These are phyloP conservation scores for Fistulina hepatica DNA, from an alignment of 1,284 basidiomycete genomes.

Conservation along the genomic window DNA sequence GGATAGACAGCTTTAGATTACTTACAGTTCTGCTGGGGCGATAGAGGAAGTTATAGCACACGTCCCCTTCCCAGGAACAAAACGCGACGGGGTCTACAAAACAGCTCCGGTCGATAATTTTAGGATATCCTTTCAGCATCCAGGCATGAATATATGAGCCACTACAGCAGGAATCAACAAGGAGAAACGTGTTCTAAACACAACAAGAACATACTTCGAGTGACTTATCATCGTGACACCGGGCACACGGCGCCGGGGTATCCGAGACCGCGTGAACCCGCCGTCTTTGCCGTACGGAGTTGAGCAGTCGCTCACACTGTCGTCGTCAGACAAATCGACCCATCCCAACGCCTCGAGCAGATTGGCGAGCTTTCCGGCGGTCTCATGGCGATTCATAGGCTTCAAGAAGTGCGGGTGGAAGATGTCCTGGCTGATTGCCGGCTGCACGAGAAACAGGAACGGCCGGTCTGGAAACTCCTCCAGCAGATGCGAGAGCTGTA, in stretches of 20 bases:
- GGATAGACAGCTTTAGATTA: constrained; percentile 2
- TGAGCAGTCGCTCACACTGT: no score
- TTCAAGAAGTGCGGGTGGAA: constrained; percentile 64
- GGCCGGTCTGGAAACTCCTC: constrained; percentile 56
- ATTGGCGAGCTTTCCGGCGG: constrained; percentile 44
- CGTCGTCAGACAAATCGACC: constrained; percentile 26
- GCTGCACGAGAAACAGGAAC: constrained; percentile 70
- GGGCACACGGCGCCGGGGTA: constrained; percentile 18
- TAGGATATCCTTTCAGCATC: constrained; percentile 71
- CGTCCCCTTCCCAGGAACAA: constrained; percentile 86
- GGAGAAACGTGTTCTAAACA: neutral
- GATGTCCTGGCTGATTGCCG: constrained; percentile 77
- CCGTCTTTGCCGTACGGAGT: constrained; percentile 20
- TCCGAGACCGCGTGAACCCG: constrained; percentile 13
- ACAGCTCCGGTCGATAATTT: constrained; percentile 62
- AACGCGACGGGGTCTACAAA: constrained; percentile 87
- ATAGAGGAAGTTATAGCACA: constrained; percentile 85
- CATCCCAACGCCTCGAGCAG: constrained; percentile 60
- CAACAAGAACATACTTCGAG: constrained; percentile 59
- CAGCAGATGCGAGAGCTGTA: constrained; percentile 39
- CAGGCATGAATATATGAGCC: constrained; percentile 73
- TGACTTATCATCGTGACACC: constrained; percentile 78
- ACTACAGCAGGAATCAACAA: constrained; percentile 25
- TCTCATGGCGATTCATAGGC: constrained; percentile 56
- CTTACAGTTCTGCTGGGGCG: constrained; percentile 48